Conservation (phyloP, 306 rosid species). For the Begonia fuchsioides region DNA sequence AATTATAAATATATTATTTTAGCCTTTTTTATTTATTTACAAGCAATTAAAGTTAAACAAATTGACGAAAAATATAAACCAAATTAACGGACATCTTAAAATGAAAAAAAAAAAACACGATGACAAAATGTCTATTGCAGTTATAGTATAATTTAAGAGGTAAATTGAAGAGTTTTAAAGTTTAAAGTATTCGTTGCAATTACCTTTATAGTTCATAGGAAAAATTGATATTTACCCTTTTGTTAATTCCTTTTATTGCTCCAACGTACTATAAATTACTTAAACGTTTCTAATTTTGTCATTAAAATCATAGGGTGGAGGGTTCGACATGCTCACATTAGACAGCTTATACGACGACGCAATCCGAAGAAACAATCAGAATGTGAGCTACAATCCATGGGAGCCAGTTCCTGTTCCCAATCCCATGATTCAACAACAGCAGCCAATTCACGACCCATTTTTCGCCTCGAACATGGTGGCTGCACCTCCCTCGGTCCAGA, state of each 20-base stretch:
- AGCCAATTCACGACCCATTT: slow-evolving; percentile 67
- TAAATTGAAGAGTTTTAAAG: no score
- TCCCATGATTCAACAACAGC: slow-evolving; percentile 29
- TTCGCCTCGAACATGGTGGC: slow-evolving; percentile 49
- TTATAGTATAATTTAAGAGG: no score
- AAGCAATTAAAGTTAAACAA: no score
- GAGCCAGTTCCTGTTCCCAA: slow-evolving; percentile 47
- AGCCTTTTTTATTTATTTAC: no score
- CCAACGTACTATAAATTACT: background rate
- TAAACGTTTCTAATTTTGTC: background rate
- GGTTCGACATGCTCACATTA: slow-evolving; percentile 81
- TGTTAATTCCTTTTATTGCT: slow-evolving; percentile 13
- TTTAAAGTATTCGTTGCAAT: no score
- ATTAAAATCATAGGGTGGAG: slow-evolving; percentile 75
- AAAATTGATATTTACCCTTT: no score
- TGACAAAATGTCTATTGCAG: no score
- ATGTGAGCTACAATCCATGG: slow-evolving; percentile 93
- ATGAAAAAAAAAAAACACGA: no score
- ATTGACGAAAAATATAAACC: no score
- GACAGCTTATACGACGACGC: slow-evolving; percentile 98
- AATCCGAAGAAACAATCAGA: slow-evolving; percentile 78
- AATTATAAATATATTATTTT: no score
- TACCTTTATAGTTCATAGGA: no score
- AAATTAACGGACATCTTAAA: no score
- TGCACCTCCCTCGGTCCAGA: slow-evolving; percentile 78